Base-by-base conservation (phyloP, 2,329 filamentous ascomycete genomes). In the Cylindrodendrum hubeiense region DNA sequence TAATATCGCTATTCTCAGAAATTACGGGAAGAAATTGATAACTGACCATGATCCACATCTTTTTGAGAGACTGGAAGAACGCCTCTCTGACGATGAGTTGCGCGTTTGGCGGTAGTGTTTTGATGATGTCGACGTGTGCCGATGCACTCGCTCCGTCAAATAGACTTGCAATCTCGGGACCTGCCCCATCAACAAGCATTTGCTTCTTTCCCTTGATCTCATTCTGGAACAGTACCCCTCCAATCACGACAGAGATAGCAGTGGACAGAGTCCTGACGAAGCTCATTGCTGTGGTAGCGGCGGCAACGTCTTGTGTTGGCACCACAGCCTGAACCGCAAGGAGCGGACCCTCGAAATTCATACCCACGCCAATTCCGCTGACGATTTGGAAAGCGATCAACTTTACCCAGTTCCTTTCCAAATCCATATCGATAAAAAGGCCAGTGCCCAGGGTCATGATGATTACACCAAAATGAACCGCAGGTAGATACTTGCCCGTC, bases 221-320 rank as follows among this genome's bases (percentile, higher is more conserved):
- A 73, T 93, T 93, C 74, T 93, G 89, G 78, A 93, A 93, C 4
- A 93, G 83, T 5, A 92, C 90, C 3, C 90, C 87, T 5, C 91
- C 91, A 33, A 93, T 83, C 1, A 93, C 90, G 49, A 92, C 84
- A 0, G 87, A 88, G n/a, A 89, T 84, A 1, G 88, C 85, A 0
- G 87, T 91, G 3, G 87, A 87, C 3, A 93, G 80, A 57, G 90
- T 90, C 28, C 90, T 85, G 6, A 88, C 81, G 70, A 91, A 91
- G 4, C 85, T 84, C 68, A 90, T 89, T 0, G 88, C 89, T 0
- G 87, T 85, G 0, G 89, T 91, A 15, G 88, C 89, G 2, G 87
- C 85, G 2, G 89, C 89, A 56, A 91, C 87, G 61, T 92, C 89
- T 12, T 82, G 78, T 7, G 84, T 85, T 17, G 83, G 81, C 41